phyloP scores from a whole-genome alignment of 768 basidiomycete species.

The Suillus lakei region DNA sequence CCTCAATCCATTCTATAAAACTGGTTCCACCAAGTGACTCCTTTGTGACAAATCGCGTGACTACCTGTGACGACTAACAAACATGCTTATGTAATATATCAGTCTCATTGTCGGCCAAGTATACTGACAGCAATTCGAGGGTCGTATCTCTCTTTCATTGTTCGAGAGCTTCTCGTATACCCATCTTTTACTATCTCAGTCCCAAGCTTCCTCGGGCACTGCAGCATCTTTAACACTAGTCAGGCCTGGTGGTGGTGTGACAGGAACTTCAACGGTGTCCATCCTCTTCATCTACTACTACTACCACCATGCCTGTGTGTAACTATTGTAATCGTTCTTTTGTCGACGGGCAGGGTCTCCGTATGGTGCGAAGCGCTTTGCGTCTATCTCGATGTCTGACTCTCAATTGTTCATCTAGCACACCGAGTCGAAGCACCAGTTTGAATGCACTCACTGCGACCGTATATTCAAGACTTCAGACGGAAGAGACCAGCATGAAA shows the following conservation, averaged over 20 bases:
- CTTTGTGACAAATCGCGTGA: not conserved
- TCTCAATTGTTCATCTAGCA: not conserved
- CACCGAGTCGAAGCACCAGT: not conserved
- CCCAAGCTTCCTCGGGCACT: too few relatives aligned
- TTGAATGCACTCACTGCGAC: conserved; percentile 21
- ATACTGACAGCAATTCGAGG: not conserved
- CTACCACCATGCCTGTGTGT: conserved; percentile 24
- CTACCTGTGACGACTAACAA: not conserved
- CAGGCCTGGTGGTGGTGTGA: conserved; percentile 2
- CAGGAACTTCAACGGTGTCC: not conserved
- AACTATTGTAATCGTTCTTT: conserved; percentile 24
- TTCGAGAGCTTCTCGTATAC: not conserved
- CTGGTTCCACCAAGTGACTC: not conserved
- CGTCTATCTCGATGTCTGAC: too few relatives aligned
- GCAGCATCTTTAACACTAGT: not conserved
- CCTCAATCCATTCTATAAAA: not conserved
- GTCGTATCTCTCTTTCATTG: not conserved
- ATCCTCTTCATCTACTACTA: not conserved
- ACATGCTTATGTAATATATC: not conserved
- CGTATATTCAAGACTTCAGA: conserved; percentile 9
- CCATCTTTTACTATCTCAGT: not conserved
- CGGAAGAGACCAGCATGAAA: conserved; percentile 15
- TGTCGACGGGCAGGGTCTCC: conserved; percentile 10
- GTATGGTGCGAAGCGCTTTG: conserved; percentile 16
- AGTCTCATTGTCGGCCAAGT: not conserved